Percentiles rank a stretch among this genome's conserved stretches.
These are phyloP conservation scores for Ochetophila trinervis DNA, from an alignment of 306 rosid genomes.

Conservation along the genomic window DNA sequence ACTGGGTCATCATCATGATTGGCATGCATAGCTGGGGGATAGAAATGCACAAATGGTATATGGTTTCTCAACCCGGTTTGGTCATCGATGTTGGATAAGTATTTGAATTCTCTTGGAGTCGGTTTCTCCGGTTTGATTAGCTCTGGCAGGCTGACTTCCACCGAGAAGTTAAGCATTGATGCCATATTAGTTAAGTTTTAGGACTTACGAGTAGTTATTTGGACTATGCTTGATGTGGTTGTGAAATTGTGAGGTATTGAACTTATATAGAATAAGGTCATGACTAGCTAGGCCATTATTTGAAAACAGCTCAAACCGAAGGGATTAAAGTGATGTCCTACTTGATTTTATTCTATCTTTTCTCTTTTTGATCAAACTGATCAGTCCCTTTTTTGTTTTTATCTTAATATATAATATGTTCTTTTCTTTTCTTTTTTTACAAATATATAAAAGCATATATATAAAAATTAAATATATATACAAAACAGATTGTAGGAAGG, in stretches of 20 bases:
- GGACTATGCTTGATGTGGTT: not conserved
- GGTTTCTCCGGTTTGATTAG: conserved; percentile 18
- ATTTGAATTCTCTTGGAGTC: conserved; percentile 11
- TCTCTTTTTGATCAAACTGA: no score
- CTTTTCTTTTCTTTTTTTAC: no score
- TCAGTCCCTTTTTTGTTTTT: no score
- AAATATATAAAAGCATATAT: no score
- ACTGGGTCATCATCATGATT: conserved; percentile 1
- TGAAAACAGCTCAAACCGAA: no score
- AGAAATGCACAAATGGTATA: conserved; percentile 28
- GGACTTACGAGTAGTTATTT: not conserved
- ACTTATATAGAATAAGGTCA: not conserved
- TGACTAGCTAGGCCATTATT: not conserved
- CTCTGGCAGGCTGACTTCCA: conserved; percentile 9
- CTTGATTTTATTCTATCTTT: no score
- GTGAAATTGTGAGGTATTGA: not conserved
- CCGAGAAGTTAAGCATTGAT: conserved; percentile 2
- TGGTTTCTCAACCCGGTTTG: conserved; percentile 30
- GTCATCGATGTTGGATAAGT: conserved; percentile 30
- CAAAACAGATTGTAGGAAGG: no score
- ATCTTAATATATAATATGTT: no score
- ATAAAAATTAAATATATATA: no score
- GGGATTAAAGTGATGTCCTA: no score
- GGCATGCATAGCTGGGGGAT: conserved; percentile 7
- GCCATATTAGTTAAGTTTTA: not conserved